Evolutionary conservation across 129 eudicot species (phyloP).

Genomic region (Dittrichia graveolens): DNA sequence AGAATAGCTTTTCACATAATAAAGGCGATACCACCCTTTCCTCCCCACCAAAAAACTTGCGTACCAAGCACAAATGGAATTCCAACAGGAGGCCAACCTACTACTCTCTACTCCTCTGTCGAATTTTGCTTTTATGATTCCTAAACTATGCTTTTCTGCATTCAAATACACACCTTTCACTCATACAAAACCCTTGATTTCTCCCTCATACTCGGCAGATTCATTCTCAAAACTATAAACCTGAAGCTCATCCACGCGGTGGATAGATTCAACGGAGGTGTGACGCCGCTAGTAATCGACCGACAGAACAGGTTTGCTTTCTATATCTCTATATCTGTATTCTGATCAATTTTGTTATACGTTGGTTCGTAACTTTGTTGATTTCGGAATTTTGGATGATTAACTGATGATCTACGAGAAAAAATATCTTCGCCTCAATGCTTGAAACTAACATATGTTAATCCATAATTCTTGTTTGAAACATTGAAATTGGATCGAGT

Average conservation of each 20-base stretch:
- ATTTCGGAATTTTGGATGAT: not conserved
- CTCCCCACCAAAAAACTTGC: conserved; percentile 20
- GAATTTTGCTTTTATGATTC: conserved; percentile 36
- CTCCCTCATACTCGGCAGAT: not conserved
- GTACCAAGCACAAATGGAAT: conserved; percentile 28
- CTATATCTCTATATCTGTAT: not conserved
- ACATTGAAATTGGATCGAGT: not conserved
- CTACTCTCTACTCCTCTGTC: conserved; percentile 18
- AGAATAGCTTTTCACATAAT: conserved; percentile 24
- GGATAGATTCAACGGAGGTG: not conserved
- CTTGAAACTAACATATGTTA: not conserved
- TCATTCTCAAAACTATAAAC: not conserved
- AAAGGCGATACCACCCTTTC: conserved; percentile 29
- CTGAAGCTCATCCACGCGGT: not conserved
- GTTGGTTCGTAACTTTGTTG: not conserved
- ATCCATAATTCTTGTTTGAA: not conserved
- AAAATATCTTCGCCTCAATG: no score
- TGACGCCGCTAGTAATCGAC: not conserved
- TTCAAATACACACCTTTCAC: conserved; percentile 24
- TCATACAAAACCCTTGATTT: conserved; percentile 21
- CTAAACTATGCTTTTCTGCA: conserved; percentile 27
- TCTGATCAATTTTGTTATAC: not conserved
- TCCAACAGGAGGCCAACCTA: conserved; percentile 22
- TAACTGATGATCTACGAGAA: not conserved
- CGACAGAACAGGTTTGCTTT: conserved; percentile 35